Base-by-base conservation (phyloP, 176 grass and related monocot species). In the Aechmea fasciata region DNA sequence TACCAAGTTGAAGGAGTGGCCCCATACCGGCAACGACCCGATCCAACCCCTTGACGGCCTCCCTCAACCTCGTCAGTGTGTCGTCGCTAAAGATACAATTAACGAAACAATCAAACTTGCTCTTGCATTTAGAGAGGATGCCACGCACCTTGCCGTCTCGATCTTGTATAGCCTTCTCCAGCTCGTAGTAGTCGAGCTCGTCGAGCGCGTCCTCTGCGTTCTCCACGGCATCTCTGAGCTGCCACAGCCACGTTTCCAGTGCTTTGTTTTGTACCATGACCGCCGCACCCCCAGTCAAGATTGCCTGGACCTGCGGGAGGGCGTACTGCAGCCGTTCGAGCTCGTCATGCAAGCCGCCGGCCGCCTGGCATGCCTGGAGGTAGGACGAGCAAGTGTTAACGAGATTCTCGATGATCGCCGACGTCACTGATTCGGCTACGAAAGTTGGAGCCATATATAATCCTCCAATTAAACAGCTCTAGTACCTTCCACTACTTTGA, bases 201-300 rank as follows among this genome's bases (percentile, higher is more conserved):
- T 78, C 76, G 9, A 78, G 76, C 33, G 47, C 52, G 18, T 78
- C 67, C 0, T 78, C 66, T 0, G 76, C 76, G 5, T 47, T 52
- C 26, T 78, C 64, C 17, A 69, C 9, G 2, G 67, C 76, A 50
- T 78, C 76, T 78, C 65, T 69, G 13, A 78, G 50, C n/a, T 69
- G 64, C 76, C 67, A 69, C 53, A 78, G 19, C 52, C 76, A 69
- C 9, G 2, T 13, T 2, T 57, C n/a, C 19, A 83, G 64, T 13
- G 3, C 29, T 3, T 33, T 4, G 2, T 33, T 3, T 3, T 33
- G 29, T 3, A 33, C 0, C 29, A 33, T 33, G 29, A 3, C 29
- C 2, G 29, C 0, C 29, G 29, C 29, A 33, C 29, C 1, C 29
- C 3, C 29, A 33, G 29, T 5, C 29, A 33, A 33, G 29, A 33